Evolutionary conservation across 768 basidiomycete genomes (phyloP).

Genomic region (Cystobasidium onofrii): DNA sequence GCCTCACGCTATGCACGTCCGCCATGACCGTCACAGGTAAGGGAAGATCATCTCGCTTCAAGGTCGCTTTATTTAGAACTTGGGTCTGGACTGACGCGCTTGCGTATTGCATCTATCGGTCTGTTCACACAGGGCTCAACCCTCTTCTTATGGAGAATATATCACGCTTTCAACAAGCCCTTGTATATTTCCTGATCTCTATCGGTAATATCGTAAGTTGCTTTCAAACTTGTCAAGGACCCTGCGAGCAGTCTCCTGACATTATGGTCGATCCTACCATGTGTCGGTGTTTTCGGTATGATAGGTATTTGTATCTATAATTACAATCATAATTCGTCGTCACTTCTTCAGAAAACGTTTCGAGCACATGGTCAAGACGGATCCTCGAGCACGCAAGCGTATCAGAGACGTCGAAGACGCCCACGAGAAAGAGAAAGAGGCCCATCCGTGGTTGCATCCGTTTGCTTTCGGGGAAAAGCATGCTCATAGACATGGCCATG

Average conservation of each 20-base stretch:
- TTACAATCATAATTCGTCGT: slow-evolving; percentile 72
- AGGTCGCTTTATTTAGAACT: background rate
- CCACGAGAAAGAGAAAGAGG: background rate
- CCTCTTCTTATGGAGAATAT: slow-evolving; percentile 40
- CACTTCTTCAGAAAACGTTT: slow-evolving; percentile 67
- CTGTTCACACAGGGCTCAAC: slow-evolving; percentile 42
- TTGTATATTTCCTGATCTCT: slow-evolving; percentile 32
- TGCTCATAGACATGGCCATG: background rate
- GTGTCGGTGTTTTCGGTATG: slow-evolving; percentile 22
- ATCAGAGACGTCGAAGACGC: background rate
- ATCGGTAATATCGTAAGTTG: slow-evolving; percentile 32
- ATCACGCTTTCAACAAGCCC: slow-evolving; percentile 44
- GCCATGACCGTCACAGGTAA: slow-evolving; percentile 31
- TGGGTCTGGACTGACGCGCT: too few species aligned
- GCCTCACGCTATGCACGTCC: slow-evolving; percentile 10
- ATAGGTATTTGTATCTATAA: slow-evolving; percentile 72
- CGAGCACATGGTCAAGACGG: slow-evolving; percentile 43
- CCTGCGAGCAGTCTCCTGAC: background rate
- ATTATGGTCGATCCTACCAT: slow-evolving; percentile 7
- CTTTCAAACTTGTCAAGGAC: background rate
- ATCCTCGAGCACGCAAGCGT: slow-evolving; percentile 18
- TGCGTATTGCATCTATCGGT: too few species aligned
- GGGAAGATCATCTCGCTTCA: background rate
- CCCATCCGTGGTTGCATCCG: background rate
- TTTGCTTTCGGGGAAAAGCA: background rate